Evolutionary conservation across 805 yeast genomes (phyloP).

Genomic region (Cyberlindnera amylophila): DNA sequence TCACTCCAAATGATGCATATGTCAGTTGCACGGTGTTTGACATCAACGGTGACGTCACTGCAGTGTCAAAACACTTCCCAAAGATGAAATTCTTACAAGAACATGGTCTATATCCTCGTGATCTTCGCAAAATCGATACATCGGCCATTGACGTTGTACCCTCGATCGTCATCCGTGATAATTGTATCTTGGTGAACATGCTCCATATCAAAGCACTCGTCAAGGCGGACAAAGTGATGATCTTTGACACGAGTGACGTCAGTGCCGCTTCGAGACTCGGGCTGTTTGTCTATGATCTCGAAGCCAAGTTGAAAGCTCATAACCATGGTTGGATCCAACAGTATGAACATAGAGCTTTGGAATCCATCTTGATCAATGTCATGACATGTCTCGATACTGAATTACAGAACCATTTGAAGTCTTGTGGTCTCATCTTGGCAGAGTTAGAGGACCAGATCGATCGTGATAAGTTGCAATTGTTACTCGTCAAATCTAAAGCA

Average conservation of each 20-base stretch:
- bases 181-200: conserved; percentile 77
- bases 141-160: conserved; percentile 85
- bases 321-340: conserved; percentile 39
- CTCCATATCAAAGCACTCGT: conserved; percentile 87
- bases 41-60: conserved; percentile 63
- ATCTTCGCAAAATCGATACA: conserved; percentile 72
- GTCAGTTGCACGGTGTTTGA: conserved; percentile 80
- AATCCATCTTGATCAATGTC: conserved; percentile 76
- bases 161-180: conserved; percentile 71
- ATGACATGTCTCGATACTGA: conserved; percentile 78
- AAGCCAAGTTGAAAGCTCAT: conserved; percentile 55
- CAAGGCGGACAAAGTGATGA: conserved; percentile 71
- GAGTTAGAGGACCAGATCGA: conserved; percentile 79
- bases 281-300: conserved; percentile 79
- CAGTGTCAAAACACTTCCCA: conserved; percentile 76
- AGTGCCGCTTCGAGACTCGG: conserved; percentile 69
- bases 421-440: conserved; percentile 59
- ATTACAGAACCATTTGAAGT: conserved; percentile 50
- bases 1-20: conserved; percentile 44
- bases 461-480: conserved; percentile 66
- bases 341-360: conserved; percentile 81
- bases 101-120: conserved; percentile 79
- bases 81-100: conserved; percentile 71
- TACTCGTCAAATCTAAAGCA: conserved; percentile 68
- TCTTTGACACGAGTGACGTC: conserved; percentile 63